Evolutionary conservation across 208 protist genomes (phyloP), one percentile per base, ranked within the genome.

Genomic region (Pavlovales sp.): DNA sequence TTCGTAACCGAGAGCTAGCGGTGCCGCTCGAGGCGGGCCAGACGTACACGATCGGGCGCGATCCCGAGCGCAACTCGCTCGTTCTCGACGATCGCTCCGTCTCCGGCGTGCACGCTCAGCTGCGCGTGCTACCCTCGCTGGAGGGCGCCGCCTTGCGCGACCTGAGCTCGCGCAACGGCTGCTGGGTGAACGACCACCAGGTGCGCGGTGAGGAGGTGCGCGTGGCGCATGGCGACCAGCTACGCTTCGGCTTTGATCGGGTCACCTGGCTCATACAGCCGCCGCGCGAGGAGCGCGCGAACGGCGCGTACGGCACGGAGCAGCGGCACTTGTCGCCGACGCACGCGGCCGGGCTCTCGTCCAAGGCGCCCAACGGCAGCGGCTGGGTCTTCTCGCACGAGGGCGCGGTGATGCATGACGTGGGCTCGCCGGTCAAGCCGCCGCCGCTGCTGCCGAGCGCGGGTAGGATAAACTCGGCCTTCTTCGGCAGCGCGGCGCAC

Each of bases 91-190:
- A 71, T 28, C 79, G 41, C 41, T 41, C 14, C 79, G 39, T 47
- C 32, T 67, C 79, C 30, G 47, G 46, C 36, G 46, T 39, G 0
- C 80, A 85, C 46, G 80, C 80, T 7, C 26, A 46, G 46, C 0
- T 87, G 14, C 57, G 57, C 83, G 82, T 75, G 36, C 8, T 75
- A 7, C 32, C 22, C 34, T 26, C 14, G 42, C 0, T 22, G 0
- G 83, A 38, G 0, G 22, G 67, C n/a, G 83, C 82, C 11, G 11
- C 30, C 7, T 67, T 87, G 36, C 47, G 71, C 11, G 83, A 87
- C 83, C 67, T 87, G 20, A 32, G 39, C 8, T 87, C 83, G n/a
- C 83, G 76, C 83, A 87, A 87, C 67, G 83, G 83, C 32, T 87
- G 83, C 71, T 87, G 77, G 67, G 10, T 87, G 38, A 87, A 87